A percentile compares a stretch with the other conserved stretches of the same genome.
Conservation (phyloP, 768 basidiomycete species). For the Lactarius quietus region DNA sequence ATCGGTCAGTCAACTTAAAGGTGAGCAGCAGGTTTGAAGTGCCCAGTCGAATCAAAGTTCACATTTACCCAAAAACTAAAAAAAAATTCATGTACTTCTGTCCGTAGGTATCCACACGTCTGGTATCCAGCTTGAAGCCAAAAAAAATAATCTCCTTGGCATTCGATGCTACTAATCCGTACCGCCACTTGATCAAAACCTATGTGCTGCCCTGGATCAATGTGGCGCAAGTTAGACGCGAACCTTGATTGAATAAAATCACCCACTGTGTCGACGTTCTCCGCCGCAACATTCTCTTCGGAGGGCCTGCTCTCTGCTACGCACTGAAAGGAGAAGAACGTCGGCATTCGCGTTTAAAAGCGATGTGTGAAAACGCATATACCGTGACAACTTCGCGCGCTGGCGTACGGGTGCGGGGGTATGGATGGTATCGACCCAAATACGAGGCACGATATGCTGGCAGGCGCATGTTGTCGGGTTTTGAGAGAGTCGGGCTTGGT, state of each 20-base stretch:
- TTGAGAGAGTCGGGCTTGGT: neutral
- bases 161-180: neutral
- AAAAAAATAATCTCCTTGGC: neutral
- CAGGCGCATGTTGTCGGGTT: conserved; percentile 18
- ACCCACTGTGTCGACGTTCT: conserved; percentile 6
- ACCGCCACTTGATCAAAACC: neutral
- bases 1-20: neutral
- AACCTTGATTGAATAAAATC: neutral
- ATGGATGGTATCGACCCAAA: conserved; percentile 22
- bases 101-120: neutral
- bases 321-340: neutral
- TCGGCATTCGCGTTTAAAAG: neutral
- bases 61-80: neutral
- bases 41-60: neutral
- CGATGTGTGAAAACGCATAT: neutral
- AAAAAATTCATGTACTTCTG: neutral
- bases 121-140: neutral
- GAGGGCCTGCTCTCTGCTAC: conserved; percentile 3
- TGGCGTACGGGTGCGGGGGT: conserved; percentile 19
- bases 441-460: conserved; percentile 23
- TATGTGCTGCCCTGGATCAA: conserved; percentile 6
- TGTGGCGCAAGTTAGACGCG: neutral
- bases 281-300: neutral
- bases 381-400: conserved; percentile 19
- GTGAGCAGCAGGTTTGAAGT: neutral